Conservation (phyloP, 225 moss, liverwort and hornwort species). For the Pleurozium schreberi region DNA sequence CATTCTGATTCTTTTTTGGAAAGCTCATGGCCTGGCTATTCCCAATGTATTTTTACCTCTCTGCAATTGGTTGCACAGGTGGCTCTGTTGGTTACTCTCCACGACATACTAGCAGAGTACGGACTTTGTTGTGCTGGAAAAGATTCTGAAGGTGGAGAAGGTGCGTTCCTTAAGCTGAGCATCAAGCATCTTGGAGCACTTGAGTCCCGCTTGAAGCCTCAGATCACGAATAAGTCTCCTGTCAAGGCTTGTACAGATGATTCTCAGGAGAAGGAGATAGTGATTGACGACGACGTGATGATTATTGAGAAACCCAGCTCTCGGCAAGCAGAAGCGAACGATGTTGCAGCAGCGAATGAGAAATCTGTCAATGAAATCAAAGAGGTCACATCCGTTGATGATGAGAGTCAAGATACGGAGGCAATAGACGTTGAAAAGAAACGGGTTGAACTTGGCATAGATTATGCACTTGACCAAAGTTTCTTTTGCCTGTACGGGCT, state of each 20-base stretch:
- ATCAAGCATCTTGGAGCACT: slow-evolving; percentile 87
- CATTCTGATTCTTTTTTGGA: background rate
- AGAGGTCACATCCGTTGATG: slow-evolving; percentile 3
- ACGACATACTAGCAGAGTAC: slow-evolving; percentile 74
- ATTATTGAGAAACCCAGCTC: slow-evolving; percentile 40
- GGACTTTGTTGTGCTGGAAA: slow-evolving; percentile 92
- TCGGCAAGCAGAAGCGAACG: slow-evolving; percentile 5
- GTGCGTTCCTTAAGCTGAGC: slow-evolving; percentile 83
- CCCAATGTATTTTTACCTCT: background rate
- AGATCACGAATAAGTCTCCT: slow-evolving; percentile 25
- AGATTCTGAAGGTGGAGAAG: slow-evolving; percentile 84
- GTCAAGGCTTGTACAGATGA: slow-evolving; percentile 18
- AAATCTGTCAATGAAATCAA: slow-evolving; percentile 8
- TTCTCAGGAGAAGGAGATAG: slow-evolving; percentile 27
- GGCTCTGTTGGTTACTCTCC: slow-evolving; percentile 67
- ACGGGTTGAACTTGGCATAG: slow-evolving; percentile 71
- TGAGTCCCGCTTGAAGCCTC: slow-evolving; percentile 58
- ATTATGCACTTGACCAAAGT: slow-evolving; percentile 86
- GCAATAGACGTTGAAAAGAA: slow-evolving; percentile 39
- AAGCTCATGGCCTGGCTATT: background rate
- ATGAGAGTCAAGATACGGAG: slow-evolving; percentile 31
- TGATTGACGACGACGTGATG: slow-evolving; percentile 53
- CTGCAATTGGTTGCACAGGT: slow-evolving; percentile 34
- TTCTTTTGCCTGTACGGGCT: slow-evolving; percentile 97
- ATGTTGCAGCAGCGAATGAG: slow-evolving; percentile 10